Percentiles rank a stretch among this genome's conserved stretches.
These are phyloP conservation scores for Durotheca rogersii DNA, from an alignment of 495 filamentous ascomycete species.

Conservation along the genomic window DNA sequence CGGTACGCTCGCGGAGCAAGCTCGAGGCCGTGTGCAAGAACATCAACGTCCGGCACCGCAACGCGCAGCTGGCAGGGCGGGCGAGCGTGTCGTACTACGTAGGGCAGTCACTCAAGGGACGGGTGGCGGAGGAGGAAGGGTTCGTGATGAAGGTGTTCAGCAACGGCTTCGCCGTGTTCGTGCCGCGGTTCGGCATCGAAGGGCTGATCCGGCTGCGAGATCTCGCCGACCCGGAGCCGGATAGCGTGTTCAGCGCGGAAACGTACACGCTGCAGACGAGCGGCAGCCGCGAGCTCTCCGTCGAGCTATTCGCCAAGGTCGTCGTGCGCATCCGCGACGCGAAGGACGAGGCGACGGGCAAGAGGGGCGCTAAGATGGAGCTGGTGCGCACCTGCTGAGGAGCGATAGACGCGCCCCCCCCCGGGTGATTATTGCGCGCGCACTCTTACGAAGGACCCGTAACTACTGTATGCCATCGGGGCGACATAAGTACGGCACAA, in stretches of 20 bases:
- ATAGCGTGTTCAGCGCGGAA: slow-evolving; percentile 79
- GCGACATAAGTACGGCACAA: too few species aligned
- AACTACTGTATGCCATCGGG: too few species aligned
- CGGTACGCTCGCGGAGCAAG: slow-evolving; percentile 70
- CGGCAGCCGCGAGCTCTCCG: slow-evolving; percentile 54
- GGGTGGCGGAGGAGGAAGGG: slow-evolving; percentile 79
- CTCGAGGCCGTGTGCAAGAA: slow-evolving; percentile 95
- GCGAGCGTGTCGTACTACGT: slow-evolving; percentile 97
- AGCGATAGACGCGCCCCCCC: background rate
- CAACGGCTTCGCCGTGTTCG: slow-evolving; percentile 94
- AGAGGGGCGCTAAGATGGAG: slow-evolving; percentile 79
- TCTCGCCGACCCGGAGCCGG: slow-evolving; percentile 71
- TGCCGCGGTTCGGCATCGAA: slow-evolving; percentile 93
- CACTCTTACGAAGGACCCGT: too few species aligned
- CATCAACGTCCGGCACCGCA: slow-evolving; percentile 95
- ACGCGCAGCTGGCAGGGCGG: slow-evolving; percentile 91
- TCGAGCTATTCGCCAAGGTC: slow-evolving; percentile 91
- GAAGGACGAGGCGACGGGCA: slow-evolving; percentile 90
- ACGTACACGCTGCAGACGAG: slow-evolving; percentile 67
- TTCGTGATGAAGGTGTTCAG: slow-evolving; percentile 96
- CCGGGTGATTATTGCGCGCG: too few species aligned
- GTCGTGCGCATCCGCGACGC: slow-evolving; percentile 83
- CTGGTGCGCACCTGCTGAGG: slow-evolving; percentile 45
- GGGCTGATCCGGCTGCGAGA: slow-evolving; percentile 83
- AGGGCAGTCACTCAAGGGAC: slow-evolving; percentile 87